Base-by-base conservation (phyloP, 2,329 filamentous ascomycete species). In the Xylaria arbuscula region DNA sequence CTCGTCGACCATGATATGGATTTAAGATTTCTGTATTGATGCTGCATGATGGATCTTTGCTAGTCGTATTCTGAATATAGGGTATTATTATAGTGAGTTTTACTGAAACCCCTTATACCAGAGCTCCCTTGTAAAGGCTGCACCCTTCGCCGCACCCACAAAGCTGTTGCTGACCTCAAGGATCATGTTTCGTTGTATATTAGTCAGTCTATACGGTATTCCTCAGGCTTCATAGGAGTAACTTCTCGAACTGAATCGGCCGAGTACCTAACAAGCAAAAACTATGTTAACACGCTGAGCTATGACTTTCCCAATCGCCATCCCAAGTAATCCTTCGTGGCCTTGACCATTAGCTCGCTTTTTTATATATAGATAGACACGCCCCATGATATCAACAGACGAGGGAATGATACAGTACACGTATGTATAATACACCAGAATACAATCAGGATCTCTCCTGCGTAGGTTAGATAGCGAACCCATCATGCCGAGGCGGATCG, bases 401-500 rank as follows among this genome's bases (percentile, higher is more conserved):
- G 28, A 28, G 28, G 28, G 5, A 28, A 28, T 5, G 2, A 5
- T 28, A 28, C 28, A 28, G 28, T 40, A 62, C 28, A 64, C 36
- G 22, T 22, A 47, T n/a, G 22, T 22, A 47, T n/a, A 40, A 38
- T 60, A 64, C 48, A 67, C n/a, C 15, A 6, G 1, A 2, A 1
- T 19, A 3, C n/a, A n/a, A n/a, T n/a, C n/a, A n/a, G n/a, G n/a
- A n/a, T n/a, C n/a, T n/a, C n/a, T n/a, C n/a, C n/a, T n/a, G n/a
- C n/a, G 81, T 76, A 86, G 13, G 5, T 45, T n/a, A 45, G 4
- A 87, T 81, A 68, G 81, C 83, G 77, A 86, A 87, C 9, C 85
- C 85, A 36, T 83, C 83, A 67, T 87, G 84, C 63, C 76, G 80
- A 2, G 85, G 85, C 34, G 85, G 82, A 67, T 96, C 92, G 67